A percentile compares a stretch with the other conserved stretches of the same genome.
These are phyloP conservation scores for Pythium phragmiticola DNA, from an alignment of 352 stramenopile species.

Conservation along the genomic window DNA sequence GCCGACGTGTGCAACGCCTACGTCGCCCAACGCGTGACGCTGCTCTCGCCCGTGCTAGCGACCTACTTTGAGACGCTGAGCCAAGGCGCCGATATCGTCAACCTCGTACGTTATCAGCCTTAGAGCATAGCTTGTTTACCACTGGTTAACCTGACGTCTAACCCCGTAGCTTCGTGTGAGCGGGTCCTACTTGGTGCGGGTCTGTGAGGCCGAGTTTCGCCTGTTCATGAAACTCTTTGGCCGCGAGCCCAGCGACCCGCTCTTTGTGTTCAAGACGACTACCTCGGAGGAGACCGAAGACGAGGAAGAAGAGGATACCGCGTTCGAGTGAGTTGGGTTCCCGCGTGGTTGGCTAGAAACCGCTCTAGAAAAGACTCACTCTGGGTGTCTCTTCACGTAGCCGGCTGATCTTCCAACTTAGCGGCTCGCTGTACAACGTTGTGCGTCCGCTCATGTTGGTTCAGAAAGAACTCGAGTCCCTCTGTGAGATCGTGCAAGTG, in stretches of 20 bases:
- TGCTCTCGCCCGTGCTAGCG: conserved; percentile 54
- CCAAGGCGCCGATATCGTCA: conserved; percentile 70
- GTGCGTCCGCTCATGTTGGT: conserved; percentile 63
- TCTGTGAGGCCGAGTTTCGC: conserved; percentile 75
- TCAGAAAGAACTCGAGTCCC: conserved; percentile 71
- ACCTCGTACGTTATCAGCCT: conserved; percentile 35
- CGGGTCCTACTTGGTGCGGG: conserved; percentile 60
- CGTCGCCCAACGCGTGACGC: conserved; percentile 48
- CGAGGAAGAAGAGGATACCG: conserved; percentile 48
- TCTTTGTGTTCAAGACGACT: conserved; percentile 44
- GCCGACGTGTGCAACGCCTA: conserved; percentile 60
- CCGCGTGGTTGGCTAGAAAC: not conserved
- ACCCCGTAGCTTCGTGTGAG: conserved; percentile 49
- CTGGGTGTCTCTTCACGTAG: conserved; percentile 27
- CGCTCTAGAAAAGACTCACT: not conserved
- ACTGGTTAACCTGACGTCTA: not conserved
- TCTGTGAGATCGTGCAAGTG: conserved; percentile 82
- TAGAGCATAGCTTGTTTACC: not conserved
- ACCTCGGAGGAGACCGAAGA: conserved; percentile 31
- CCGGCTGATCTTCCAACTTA: conserved; percentile 76
- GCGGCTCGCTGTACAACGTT: conserved; percentile 68
- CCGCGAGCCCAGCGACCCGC: conserved; percentile 47
- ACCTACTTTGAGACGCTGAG: conserved; percentile 49
- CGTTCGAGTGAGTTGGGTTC: conserved; percentile 55
- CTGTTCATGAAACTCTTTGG: conserved; percentile 76